Evolutionary conservation across 2,329 filamentous ascomycete genomes (phyloP), one percentile per base, ranked within the genome.

Genomic region (Ophidiomyces ophidiicola): DNA sequence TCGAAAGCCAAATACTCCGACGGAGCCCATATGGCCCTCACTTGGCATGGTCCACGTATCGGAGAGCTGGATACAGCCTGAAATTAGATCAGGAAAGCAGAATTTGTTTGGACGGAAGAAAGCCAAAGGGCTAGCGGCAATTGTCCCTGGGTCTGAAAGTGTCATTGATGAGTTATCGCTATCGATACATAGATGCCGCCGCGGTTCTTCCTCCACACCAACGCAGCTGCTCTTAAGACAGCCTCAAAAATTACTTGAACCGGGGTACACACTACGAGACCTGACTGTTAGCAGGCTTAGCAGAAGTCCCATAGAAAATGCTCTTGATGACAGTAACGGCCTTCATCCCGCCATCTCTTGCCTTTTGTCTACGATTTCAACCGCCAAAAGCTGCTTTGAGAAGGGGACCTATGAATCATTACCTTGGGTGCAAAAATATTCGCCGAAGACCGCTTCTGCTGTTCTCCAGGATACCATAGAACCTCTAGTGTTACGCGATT

Each of bases 371-470:
- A 67, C 69, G 0, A 68, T 94, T 21, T 61, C 68, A 31, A 68
- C 66, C 1, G 68, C 68, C 0, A 66, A 87, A 8, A 87, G 82
- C 3, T 78, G 87, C 0, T 94, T 87, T 52, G 90, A 98, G 55
- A 72, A 65, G 45, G 82, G 78, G 6, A 71, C 70, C 35, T 93
- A 82, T 49, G 88, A 96, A 53, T 68, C 66, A 1, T 61, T 71
- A 19, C 61, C 75, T 6, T 98, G 90, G 90, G 58, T 69, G 1
- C 79, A 88, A 28, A 94, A 96, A 53, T 94, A 96, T 60, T 75
- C 82, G 0, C 90, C 90, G 0, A 61, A 58, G 18, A 66, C 62
- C 24, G 77, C 84, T 2, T 65, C 66, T 3, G 76, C 88, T 42
- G 78, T 96, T 1, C 66, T 98, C 7, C 87, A 94, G 52, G 57